Conservation (phyloP, 2,329 filamentous ascomycete genomes). For the Blastomyces parvus region DNA sequence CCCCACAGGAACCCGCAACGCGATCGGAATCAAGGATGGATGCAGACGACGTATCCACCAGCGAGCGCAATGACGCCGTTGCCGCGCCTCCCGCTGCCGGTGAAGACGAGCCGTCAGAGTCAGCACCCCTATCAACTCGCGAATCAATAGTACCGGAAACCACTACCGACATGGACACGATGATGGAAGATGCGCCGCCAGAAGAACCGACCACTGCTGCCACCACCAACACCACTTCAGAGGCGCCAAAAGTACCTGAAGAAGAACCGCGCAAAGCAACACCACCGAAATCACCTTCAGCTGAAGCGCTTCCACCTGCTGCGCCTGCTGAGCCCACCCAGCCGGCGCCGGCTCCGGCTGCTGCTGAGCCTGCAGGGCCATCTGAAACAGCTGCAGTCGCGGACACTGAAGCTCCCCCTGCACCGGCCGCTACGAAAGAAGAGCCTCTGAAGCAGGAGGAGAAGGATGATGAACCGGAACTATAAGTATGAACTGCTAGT, state of each 20-base stretch:
- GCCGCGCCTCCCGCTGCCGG: conserved; percentile 18
- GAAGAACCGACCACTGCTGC: conserved; percentile 16
- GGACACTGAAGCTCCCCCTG: conserved; percentile 11
- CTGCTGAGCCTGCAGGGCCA: conserved; percentile 15
- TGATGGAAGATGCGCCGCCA: conserved; percentile 32
- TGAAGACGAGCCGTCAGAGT: conserved; percentile 23
- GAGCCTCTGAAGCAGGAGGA: conserved; percentile 13
- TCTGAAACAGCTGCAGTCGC: neutral
- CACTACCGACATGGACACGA: conserved; percentile 23
- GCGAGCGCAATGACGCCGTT: conserved; percentile 26
- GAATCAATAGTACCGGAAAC: conserved; percentile 23
- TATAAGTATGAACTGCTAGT: neutral
- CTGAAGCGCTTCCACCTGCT: conserved; percentile 11
- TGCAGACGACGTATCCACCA: conserved; percentile 25
- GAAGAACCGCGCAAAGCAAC: conserved; percentile 11
- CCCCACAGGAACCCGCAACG: conserved; percentile 24
- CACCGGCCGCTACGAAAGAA: conserved; percentile 16
- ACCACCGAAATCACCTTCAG: conserved; percentile 19
- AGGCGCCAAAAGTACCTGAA: conserved; percentile 18
- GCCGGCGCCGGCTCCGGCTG: neutral
- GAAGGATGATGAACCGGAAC: conserved; percentile 1
- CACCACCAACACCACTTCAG: conserved; percentile 13
- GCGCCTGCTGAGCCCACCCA: conserved; percentile 9
- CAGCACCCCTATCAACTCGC: conserved; percentile 25
- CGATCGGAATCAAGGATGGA: conserved; percentile 17